Base-by-base conservation (phyloP, 345 rosid species). In the Mercurialis annua region DNA sequence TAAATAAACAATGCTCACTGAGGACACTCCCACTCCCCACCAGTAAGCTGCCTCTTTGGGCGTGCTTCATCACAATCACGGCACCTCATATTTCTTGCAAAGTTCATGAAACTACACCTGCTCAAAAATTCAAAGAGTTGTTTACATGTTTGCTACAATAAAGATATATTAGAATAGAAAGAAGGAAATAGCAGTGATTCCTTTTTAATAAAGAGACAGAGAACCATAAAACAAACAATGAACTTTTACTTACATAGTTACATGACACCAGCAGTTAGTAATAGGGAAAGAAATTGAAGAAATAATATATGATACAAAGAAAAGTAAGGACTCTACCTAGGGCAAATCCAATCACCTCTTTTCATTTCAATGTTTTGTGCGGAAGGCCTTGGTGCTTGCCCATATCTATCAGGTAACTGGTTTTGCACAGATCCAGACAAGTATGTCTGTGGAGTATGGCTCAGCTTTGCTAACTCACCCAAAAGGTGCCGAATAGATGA, bases 1-100 rank as follows among this genome's bases (percentile, higher is more conserved):
- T 27, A 17, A 58, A 64, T 63, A 70, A 63, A 43, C 42, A 70
- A 69, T 79, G 77, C 96, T 91, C 81, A 91, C 99, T 86, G 93
- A 24, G 98, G 99, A 77, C 99, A 94, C 72, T 87, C 96, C 98
- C 99, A 94, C 76, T 94, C 99, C 61, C 90, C 84, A 42, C 99
- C 93, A 61, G 84, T 83, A 80, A 91, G 83, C 80, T 81, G 97
- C 70, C 87, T 81, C 79, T 84, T 91, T 33, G 97, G 97, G 53
- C 99, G 85, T 40, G 83, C 85, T 80, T 87, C 92, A 64, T 85
- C 83, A 75, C 99, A 94, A 69, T 89, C 87, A 61, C 88, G 93
- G 77, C 99, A 94, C 80, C 85, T 92, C 68, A 73, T 36, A 79
- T 94, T 94, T 72, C 92, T 89, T 2, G 95, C 89, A 74, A 94